phyloP scores from a whole-genome alignment of 2,329 filamentous ascomycete genomes.

The Fusarium coffeatum region DNA sequence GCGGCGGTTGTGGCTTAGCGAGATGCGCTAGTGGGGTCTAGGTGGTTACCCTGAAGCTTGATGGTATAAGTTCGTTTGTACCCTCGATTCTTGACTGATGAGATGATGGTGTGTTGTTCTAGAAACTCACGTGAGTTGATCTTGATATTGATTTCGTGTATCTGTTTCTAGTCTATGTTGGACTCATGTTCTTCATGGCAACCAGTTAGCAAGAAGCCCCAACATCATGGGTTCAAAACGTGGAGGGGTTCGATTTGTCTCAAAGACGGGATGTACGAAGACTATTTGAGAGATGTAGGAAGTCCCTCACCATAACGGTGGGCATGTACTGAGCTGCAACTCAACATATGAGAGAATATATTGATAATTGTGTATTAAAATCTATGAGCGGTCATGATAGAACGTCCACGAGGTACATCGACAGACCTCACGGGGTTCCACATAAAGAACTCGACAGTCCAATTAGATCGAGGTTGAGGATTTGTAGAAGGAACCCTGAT shows the following conservation, averaged over 20 bases:
- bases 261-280: neutral
- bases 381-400: slow-evolving; percentile 15
- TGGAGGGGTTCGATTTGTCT: neutral
- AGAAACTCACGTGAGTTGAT: slow-evolving; percentile 24
- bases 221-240: slow-evolving; percentile 17
- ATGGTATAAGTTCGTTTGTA: neutral
- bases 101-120: neutral
- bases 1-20: slow-evolving; percentile 25
- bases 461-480: slow-evolving; percentile 1
- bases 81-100: neutral
- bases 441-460: neutral
- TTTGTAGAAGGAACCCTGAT: slow-evolving; percentile 39
- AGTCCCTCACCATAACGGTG: neutral
- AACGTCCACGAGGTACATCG: slow-evolving; percentile 26
- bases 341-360: neutral
- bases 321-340: neutral
- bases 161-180: neutral
- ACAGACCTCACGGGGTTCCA: slow-evolving; percentile 14
- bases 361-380: neutral
- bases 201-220: neutral
- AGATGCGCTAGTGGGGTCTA: slow-evolving; percentile 1
- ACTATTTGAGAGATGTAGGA: neutral
- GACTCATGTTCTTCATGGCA: neutral
- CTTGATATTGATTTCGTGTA: neutral
- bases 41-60: neutral